Evolutionary conservation across 1,139 yeast species (phyloP).

Genomic region (Yamadazyma atlantica): DNA sequence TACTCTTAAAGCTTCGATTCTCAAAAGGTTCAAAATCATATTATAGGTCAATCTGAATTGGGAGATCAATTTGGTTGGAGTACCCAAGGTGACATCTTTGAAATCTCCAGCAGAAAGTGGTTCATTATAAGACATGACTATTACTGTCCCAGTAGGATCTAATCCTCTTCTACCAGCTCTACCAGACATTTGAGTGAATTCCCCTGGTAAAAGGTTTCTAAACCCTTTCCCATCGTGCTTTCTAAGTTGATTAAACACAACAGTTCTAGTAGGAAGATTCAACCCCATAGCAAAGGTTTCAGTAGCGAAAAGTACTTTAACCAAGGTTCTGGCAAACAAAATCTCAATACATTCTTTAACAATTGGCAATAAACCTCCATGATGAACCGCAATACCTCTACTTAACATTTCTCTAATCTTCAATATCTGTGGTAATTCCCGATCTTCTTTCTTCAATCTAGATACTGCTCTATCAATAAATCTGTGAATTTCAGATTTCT

Average conservation of each 20-base stretch:
- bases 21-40: conserved; percentile 86
- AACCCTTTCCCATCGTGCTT: conserved; percentile 88
- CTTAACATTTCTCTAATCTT: conserved; percentile 79
- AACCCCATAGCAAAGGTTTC: conserved; percentile 99
- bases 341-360: conserved; percentile 95
- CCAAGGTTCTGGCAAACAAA: conserved; percentile 78
- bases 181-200: conserved; percentile 98
- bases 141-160: conserved; percentile 94
- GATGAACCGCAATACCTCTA: conserved; percentile 95
- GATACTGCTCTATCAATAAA: conserved; percentile 87
- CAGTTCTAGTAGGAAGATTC: conserved; percentile 95
- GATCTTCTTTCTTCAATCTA: conserved; percentile 85
- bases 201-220: conserved; percentile 87
- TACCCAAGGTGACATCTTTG: conserved; percentile 80
- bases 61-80: conserved; percentile 84
- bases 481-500: conserved; percentile 89
- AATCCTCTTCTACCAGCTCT: conserved; percentile 98
- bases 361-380: conserved; percentile 93
- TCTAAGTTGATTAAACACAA: conserved; percentile 78
- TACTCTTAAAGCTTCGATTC: conserved; percentile 91
- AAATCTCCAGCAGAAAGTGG: conserved; percentile 63
- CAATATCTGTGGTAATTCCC: conserved; percentile 87
- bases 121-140: conserved; percentile 80
- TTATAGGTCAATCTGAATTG: conserved; percentile 93
- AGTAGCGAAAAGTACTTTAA: conserved; percentile 92